Evolutionary conservation across 192 early-diverging fungal genomes (phyloP).

Genomic region (Jimgerdemannia lactiflua): DNA sequence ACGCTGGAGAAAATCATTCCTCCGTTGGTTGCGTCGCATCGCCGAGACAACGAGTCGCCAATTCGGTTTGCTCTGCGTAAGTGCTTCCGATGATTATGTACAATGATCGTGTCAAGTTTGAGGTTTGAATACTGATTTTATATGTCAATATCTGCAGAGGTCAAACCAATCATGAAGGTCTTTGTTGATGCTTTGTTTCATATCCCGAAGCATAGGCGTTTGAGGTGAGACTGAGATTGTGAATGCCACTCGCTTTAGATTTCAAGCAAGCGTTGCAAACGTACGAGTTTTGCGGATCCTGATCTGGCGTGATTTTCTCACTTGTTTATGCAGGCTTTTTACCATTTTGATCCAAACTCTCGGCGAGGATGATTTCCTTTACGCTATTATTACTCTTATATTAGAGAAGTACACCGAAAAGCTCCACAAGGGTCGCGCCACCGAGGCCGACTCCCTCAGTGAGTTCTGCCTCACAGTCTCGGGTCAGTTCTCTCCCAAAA

Average conservation of each 20-base stretch:
- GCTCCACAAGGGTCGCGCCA: conserved; percentile 25
- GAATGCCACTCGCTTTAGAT: no score
- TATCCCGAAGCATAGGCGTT: conserved; percentile 90
- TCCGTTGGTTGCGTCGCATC: conserved; percentile 60
- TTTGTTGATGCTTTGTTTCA: conserved; percentile 91
- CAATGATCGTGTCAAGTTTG: conserved; percentile 17
- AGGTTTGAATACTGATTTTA: conserved; percentile 15
- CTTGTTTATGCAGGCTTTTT: conserved; percentile 55
- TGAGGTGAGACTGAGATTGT: conserved; percentile 22
- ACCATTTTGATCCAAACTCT: conserved; percentile 77
- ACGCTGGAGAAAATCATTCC: conserved; percentile 87
- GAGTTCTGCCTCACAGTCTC: conserved; percentile 77
- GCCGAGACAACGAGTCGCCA: conserved; percentile 27
- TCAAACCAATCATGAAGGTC: conserved; percentile 79
- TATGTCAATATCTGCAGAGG: conserved; percentile 27
- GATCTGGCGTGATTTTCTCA: no score
- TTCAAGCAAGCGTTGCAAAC: no score
- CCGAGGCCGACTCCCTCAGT: conserved; percentile 60
- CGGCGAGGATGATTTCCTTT: conserved; percentile 72
- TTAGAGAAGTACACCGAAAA: conserved; percentile 66
- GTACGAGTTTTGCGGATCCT: no score
- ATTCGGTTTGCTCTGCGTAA: conserved; percentile 13
- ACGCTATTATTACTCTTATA: conserved; percentile 68
- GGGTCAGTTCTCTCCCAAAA: conserved; percentile 59
- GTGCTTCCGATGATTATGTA: conserved; percentile 3